Evolutionary conservation across 768 basidiomycete genomes (phyloP).

Genomic region (Amanita brunnescens): DNA sequence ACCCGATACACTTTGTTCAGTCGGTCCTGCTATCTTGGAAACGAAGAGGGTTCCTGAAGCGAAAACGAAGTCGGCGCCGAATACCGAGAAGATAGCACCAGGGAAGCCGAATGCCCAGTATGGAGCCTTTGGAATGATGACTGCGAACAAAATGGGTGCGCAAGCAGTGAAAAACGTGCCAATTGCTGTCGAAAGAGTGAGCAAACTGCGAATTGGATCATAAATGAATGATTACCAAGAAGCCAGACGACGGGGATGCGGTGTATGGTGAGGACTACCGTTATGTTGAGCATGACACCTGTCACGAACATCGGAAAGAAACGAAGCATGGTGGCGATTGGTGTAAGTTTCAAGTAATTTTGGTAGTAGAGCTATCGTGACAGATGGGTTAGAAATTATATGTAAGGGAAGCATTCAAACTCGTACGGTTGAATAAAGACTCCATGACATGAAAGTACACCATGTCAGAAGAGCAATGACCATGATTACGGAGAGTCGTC

Average conservation of each 20-base stretch:
- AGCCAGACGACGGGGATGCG: background rate
- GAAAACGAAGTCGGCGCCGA: conserved; percentile 76
- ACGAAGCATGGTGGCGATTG: conserved; percentile 55
- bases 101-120: conserved; percentile 80
- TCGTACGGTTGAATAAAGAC: conserved; percentile 24
- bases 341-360: conserved; percentile 42
- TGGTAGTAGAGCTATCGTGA: conserved; percentile 59
- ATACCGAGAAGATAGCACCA: conserved; percentile 50
- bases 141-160: conserved; percentile 59
- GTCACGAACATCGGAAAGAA: conserved; percentile 47
- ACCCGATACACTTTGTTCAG: conserved; percentile 71
- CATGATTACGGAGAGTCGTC: conserved; percentile 50
- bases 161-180: conserved; percentile 52
- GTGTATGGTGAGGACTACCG: background rate
- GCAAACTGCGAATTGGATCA: background rate
- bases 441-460: conserved; percentile 44
- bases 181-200: conserved; percentile 7
- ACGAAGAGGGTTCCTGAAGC: conserved; percentile 67
- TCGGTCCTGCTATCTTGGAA: conserved; percentile 52
- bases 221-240: background rate
- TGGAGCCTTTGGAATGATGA: conserved; percentile 44
- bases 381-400: background rate
- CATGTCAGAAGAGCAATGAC: conserved; percentile 50
- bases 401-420: background rate
- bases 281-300: background rate